A percentile compares a stretch with the other conserved stretches of the same genome.
These are phyloP conservation scores for Moelleriella libera DNA, from an alignment of 2,329 filamentous ascomycete genomes.

Conservation along the genomic window DNA sequence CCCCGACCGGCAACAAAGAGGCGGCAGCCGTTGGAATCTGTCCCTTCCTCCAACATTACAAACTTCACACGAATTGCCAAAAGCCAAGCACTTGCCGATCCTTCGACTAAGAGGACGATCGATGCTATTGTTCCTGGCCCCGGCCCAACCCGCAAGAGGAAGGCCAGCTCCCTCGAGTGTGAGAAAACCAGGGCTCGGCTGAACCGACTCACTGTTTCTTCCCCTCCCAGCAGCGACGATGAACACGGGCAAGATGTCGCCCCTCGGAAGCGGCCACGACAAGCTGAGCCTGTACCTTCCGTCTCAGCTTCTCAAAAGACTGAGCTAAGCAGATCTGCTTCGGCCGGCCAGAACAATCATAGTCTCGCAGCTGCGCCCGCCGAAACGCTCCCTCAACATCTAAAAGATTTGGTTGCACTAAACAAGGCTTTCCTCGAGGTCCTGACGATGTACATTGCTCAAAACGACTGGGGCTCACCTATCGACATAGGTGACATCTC, in stretches of 20 bases:
- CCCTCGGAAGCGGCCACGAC: constrained; percentile 5
- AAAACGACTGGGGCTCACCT: constrained; percentile 49
- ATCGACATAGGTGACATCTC: constrained; percentile 48
- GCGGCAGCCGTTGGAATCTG: constrained; percentile 5
- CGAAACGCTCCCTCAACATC: constrained; percentile 31
- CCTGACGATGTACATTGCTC: constrained; percentile 53
- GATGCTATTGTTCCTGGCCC: constrained; percentile 12
- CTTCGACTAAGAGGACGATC: constrained; percentile 19
- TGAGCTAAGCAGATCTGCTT: too few species aligned
- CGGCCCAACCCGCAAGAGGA: constrained; percentile 21
- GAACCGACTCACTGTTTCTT: constrained; percentile 15
- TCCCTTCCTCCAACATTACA: constrained; percentile 18
- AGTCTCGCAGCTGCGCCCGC: background rate
- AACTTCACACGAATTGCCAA: constrained; percentile 35
- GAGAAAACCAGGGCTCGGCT: constrained; percentile 11
- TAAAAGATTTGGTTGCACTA: constrained; percentile 46
- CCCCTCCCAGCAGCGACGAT: constrained; percentile 19
- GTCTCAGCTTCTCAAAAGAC: background rate
- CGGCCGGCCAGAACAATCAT: background rate
- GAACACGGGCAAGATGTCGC: constrained; percentile 6
- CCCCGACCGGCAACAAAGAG: constrained; percentile 4
- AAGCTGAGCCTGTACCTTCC: constrained; percentile 9
- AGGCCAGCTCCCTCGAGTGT: constrained; percentile 13
- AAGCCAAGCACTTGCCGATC: constrained; percentile 11
- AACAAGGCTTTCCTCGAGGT: constrained; percentile 56